Percentiles rank a stretch among this genome's conserved stretches.
These are phyloP conservation scores for Metschnikowia lunata DNA, from an alignment of 805 yeast genomes.

Conservation along the genomic window DNA sequence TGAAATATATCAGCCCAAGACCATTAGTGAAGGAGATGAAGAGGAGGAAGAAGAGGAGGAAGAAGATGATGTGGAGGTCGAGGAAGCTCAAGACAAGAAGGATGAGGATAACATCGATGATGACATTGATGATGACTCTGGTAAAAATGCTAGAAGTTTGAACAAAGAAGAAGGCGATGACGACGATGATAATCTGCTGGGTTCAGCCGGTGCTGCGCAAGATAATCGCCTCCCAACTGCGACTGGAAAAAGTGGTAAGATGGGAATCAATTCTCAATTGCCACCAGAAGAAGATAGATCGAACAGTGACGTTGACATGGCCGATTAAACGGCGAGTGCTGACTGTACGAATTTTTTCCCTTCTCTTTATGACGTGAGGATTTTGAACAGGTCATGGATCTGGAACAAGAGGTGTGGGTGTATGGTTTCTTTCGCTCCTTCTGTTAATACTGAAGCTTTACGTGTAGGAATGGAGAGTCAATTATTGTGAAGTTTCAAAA, in stretches of 20 bases:
- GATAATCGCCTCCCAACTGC: neutral
- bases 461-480: too few relatives aligned
- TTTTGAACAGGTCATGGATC: too few relatives aligned
- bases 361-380: too few relatives aligned
- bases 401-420: too few relatives aligned
- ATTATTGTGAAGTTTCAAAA: too few relatives aligned
- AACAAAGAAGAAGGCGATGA: slow-evolving; percentile 3
- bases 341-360: too few relatives aligned
- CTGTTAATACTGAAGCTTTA: too few relatives aligned
- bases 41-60: slow-evolving; percentile 25
- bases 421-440: too few relatives aligned
- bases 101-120: slow-evolving; percentile 1
- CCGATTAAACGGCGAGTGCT: neutral
- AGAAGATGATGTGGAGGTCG: slow-evolving; percentile 9
- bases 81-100: slow-evolving; percentile 3
- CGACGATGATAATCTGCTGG: slow-evolving; percentile 6
- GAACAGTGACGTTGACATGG: slow-evolving; percentile 8
- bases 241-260: neutral
- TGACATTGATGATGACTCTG: neutral
- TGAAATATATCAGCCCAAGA: slow-evolving; percentile 72
- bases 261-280: slow-evolving; percentile 3
- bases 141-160: neutral
- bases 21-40: slow-evolving; percentile 18
- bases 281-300: slow-evolving; percentile 4
- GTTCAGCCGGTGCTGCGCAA: neutral